Base-by-base conservation (phyloP, 306 rosid species). In the Phaseolus lunatus region DNA sequence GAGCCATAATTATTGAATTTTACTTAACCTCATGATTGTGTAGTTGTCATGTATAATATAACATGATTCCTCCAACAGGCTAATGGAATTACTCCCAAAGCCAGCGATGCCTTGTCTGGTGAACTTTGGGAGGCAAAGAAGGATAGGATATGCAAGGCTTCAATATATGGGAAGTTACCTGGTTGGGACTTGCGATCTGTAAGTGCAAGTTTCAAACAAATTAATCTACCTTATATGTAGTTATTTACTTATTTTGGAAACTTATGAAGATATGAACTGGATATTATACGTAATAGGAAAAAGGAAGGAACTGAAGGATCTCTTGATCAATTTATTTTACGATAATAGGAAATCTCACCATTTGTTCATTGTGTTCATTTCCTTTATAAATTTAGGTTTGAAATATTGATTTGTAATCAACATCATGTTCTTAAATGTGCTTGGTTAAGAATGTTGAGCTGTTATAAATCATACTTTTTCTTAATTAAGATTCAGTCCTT, bases 141-240 rank as follows among this genome's bases (percentile, higher is more conserved):
- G 85, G 92, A 96, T 73, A 92, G 99, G 84, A 89, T 96, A 87
- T 88, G 92, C 44, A 89, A 82, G 83, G 96, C 89, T 65, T 92
- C 99, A 27, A 84, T 53, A 27, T 79, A 84, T 66, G 99, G 98
- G 75, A 88, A 87, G 66, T 72, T 86, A 77, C 87, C 89, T 69
- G 94, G 99, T 82, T 92, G 99, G 99, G 97, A 91, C 85, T 83
- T 96, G 84, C 84, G 96, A 72, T 96, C 99, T 59, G 98, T 96
- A 85, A 89, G 99, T 87, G 39, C 70, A 50, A 50, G 59, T 75
- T 22, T 70, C 66, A 56, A 56, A 22, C 29, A 47, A 72, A 74
- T 24, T 16, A 70, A 47, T 26, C 63, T 48, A 14, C 76, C 45
- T 65, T 44, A 12, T 68, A 26, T 52, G 68, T 27, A 67, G 29